A percentile compares a stretch with the other conserved stretches of the same genome.
phyloP scores from a whole-genome alignment of 345 rosid genomes.

The Garcia nutans region DNA sequence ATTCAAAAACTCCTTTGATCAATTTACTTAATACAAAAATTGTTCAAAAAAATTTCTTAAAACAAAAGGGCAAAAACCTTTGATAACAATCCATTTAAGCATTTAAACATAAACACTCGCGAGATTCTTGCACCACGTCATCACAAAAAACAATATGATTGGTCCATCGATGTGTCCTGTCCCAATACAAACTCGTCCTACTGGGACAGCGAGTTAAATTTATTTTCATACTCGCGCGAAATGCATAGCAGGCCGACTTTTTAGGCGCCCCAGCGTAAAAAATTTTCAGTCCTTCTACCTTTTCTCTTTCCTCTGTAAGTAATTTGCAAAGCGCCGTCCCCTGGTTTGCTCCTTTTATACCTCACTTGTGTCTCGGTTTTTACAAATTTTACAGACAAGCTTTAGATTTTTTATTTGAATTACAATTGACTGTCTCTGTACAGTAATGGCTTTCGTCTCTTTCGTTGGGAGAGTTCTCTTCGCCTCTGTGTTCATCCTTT shows the following conservation, averaged over 20 bases:
- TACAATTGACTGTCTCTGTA: not conserved
- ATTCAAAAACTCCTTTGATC: too few species aligned
- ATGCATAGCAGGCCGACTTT: not conserved
- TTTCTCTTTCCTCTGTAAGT: not conserved
- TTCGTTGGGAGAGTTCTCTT: constrained; percentile 66
- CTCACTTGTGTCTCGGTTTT: constrained; percentile 15
- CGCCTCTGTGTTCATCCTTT: constrained; percentile 65
- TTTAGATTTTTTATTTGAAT: not conserved
- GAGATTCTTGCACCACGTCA: not conserved
- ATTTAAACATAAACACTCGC: not conserved
- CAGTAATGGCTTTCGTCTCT: constrained; percentile 40
- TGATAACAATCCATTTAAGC: too few species aligned
- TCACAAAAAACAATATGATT: constrained; percentile 12
- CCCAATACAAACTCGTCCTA: not conserved
- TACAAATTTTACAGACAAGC: not conserved
- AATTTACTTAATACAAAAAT: too few species aligned
- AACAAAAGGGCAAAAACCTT: too few species aligned
- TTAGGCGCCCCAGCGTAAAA: not conserved
- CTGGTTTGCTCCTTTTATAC: constrained; percentile 9
- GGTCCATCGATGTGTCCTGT: constrained; percentile 32
- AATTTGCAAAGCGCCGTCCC: constrained; percentile 22
- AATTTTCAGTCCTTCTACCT: not conserved
- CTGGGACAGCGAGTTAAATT: constrained; percentile 3
- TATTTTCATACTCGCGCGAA: not conserved
- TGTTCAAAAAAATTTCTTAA: too few species aligned